Conservation (phyloP, 2,329 filamentous ascomycete species). For the Phyllosticta paracitricarpa region DNA sequence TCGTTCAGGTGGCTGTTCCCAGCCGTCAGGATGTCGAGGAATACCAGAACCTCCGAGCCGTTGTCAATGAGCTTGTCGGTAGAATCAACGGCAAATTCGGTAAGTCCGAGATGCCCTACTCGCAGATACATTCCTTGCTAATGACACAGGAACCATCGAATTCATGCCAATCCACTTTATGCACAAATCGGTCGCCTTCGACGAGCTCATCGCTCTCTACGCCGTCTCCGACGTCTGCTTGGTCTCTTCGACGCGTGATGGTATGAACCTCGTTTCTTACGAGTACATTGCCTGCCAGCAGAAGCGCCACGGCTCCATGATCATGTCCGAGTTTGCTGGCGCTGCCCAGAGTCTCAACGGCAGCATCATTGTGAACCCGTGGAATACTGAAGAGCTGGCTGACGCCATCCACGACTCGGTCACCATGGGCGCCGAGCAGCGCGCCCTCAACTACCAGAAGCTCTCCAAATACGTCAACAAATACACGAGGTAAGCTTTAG, state of each 20-base stretch:
- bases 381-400: conserved; percentile 94
- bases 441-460: conserved; percentile 79
- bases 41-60: conserved; percentile 89
- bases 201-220: conserved; percentile 89
- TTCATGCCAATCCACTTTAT: conserved; percentile 99
- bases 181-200: conserved; percentile 90
- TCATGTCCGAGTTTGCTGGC: conserved; percentile 92
- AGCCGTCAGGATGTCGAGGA: conserved; percentile 94
- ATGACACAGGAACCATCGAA: conserved; percentile 63
- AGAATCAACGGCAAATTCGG: conserved; percentile 94
- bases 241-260: conserved; percentile 90
- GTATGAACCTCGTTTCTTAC: conserved; percentile 98
- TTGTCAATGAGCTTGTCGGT: conserved; percentile 93
- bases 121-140: neutral
- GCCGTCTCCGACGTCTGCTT: conserved; percentile 86
- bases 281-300: conserved; percentile 95
- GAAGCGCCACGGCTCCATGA: conserved; percentile 83
- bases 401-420: conserved; percentile 93
- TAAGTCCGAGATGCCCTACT: conserved; percentile 20
- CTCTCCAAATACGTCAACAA: conserved; percentile 93
- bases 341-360: conserved; percentile 92
- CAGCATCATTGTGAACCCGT: conserved; percentile 90
- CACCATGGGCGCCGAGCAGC: conserved; percentile 85
- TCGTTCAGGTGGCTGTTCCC: conserved; percentile 92
- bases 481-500: conserved; percentile 61